A percentile compares a stretch with the other conserved stretches of the same genome.
phyloP scores from a whole-genome alignment of 169 alveolate species.

The Plasmodium ovale region DNA sequence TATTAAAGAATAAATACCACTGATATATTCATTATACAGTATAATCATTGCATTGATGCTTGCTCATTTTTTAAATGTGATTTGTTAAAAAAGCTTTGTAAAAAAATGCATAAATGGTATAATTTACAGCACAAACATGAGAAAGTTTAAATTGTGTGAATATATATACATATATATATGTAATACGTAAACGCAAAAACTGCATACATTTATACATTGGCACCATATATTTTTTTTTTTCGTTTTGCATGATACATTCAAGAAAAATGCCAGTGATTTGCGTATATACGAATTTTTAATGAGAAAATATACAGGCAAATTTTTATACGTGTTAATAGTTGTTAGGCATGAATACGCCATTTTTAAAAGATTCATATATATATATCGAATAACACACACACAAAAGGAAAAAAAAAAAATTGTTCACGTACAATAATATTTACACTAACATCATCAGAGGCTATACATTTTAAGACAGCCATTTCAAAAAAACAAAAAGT shows the following conservation, averaged over 20 bases:
- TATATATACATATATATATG: neutral
- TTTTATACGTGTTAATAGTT: neutral
- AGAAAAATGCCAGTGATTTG: neutral
- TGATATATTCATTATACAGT: too few relatives aligned
- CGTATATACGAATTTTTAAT: neutral
- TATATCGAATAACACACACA: neutral
- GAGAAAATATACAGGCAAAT: neutral
- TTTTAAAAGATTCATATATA: neutral
- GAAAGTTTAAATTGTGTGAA: neutral
- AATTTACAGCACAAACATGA: too few relatives aligned
- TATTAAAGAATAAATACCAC: neutral
- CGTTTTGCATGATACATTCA: neutral
- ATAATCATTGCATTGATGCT: too few relatives aligned
- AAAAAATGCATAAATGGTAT: neutral
- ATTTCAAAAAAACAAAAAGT: conserved; percentile 24
- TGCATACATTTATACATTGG: too few relatives aligned
- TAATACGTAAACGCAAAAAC: too few relatives aligned
- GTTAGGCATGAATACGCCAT: neutral
- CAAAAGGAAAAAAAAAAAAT: neutral
- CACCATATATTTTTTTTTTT: too few relatives aligned
- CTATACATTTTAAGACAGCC: conserved; percentile 19
- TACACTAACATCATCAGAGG: too few relatives aligned
- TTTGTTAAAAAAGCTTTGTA: neutral
- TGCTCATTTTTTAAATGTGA: neutral
- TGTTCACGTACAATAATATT: too few relatives aligned